phyloP scores from a whole-genome alignment of 2,329 filamentous ascomycete species.

The Venturia aucupariae region DNA sequence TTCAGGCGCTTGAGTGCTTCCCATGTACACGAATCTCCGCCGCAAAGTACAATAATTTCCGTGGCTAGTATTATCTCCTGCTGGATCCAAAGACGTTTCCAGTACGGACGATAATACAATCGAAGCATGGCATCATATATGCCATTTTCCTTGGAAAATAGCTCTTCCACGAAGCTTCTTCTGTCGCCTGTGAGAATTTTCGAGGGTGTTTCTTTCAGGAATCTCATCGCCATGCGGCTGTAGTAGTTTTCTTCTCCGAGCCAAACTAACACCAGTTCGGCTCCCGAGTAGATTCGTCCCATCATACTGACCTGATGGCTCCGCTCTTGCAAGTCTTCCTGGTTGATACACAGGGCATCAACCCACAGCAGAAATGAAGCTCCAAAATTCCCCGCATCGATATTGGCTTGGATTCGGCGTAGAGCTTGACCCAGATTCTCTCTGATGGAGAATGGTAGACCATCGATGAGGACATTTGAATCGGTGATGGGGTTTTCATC shows the following conservation, averaged over 20 bases:
- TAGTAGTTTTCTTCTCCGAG: neutral
- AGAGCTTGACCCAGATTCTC: neutral
- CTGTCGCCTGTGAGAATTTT: too few relatives aligned
- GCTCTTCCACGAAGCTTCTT: too few relatives aligned
- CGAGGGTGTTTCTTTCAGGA: neutral
- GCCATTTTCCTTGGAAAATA: too few relatives aligned
- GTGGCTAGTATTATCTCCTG: neutral
- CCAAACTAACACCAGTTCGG: neutral
- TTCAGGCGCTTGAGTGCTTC: too few relatives aligned
- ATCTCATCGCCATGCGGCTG: neutral
- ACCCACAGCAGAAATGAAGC: neutral
- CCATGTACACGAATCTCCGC: neutral
- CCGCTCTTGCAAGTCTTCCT: neutral
- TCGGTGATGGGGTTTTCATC: neutral
- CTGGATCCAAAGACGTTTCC: neutral
- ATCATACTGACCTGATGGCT: neutral
- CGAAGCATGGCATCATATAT: neutral
- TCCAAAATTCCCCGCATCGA: too few relatives aligned
- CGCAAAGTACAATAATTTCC: neutral
- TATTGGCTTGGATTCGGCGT: too few relatives aligned
- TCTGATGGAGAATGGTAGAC: too few relatives aligned
- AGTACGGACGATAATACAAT: neutral
- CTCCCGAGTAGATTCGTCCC: neutral
- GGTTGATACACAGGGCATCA: neutral
- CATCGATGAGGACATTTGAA: neutral